Percentiles rank a stretch among this genome's conserved stretches.
Conservation (phyloP, 164 flowering plant genomes). For the Sedum album region DNA sequence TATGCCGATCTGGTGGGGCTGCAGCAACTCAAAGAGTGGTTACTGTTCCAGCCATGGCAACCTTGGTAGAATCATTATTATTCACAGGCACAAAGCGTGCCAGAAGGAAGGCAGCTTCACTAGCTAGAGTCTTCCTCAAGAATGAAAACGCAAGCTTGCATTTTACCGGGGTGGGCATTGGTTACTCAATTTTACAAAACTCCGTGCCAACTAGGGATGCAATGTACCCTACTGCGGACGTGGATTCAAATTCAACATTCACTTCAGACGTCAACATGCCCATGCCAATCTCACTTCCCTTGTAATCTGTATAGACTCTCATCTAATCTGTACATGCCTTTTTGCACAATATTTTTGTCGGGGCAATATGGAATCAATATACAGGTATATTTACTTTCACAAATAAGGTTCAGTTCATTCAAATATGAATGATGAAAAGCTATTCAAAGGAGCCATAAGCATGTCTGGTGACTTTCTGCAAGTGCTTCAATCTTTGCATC, state of each 20-base stretch:
- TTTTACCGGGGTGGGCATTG: not conserved
- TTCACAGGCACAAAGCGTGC: constrained; percentile 88
- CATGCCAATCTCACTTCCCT: constrained; percentile 16
- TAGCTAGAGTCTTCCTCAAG: constrained; percentile 78
- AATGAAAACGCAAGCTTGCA: constrained; percentile 1
- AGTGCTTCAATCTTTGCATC: not conserved
- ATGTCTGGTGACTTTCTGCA: not conserved
- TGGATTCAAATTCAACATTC: not conserved
- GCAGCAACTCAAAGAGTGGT: constrained; percentile 53
- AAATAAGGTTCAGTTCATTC: too few species aligned
- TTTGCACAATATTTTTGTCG: not conserved
- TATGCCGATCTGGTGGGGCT: constrained; percentile 77
- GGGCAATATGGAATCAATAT: not conserved
- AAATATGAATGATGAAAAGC: not conserved
- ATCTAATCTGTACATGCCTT: not conserved
- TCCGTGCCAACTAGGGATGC: not conserved
- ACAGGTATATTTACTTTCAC: too few species aligned
- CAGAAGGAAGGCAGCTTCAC: constrained; percentile 89
- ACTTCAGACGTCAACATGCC: not conserved
- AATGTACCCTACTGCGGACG: not conserved
- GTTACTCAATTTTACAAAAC: not conserved
- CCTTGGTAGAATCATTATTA: constrained; percentile 56
- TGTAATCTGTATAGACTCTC: not conserved
- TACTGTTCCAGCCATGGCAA: constrained; percentile 65
- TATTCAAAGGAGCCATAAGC: not conserved